A percentile compares a stretch with the other conserved stretches of the same genome.
These are phyloP conservation scores for Diaporthe citri DNA, from an alignment of 2,329 filamentous ascomycete species.

Conservation along the genomic window DNA sequence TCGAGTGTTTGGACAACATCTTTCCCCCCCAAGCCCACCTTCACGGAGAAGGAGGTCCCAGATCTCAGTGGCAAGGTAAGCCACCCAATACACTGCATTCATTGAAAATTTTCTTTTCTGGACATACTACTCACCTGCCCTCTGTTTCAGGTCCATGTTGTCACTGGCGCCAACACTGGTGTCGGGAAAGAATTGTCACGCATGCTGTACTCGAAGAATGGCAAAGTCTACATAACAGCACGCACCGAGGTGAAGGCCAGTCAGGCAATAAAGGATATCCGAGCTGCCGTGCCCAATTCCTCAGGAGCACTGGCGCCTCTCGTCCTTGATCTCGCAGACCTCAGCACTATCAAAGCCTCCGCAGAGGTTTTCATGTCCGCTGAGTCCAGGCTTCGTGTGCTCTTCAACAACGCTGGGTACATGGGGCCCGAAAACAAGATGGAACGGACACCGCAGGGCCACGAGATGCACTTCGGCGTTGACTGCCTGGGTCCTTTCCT, in stretches of 20 bases:
- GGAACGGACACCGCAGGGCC: constrained; percentile 43
- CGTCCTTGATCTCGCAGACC: constrained; percentile 47
- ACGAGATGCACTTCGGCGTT: constrained; percentile 37
- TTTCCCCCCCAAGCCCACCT: too few species aligned
- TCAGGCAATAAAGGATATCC: constrained; percentile 56
- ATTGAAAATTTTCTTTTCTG: too few species aligned
- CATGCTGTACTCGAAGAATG: constrained; percentile 63
- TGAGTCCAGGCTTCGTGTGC: constrained; percentile 52
- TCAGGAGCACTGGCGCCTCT: constrained; percentile 50
- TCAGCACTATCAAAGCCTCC: constrained; percentile 43
- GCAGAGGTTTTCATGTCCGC: constrained; percentile 41
- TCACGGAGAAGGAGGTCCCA: too few species aligned
- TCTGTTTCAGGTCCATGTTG: too few species aligned
- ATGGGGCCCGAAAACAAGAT: constrained; percentile 47
- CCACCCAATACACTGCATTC: too few species aligned
- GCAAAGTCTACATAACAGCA: constrained; percentile 63
- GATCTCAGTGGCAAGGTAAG: too few species aligned
- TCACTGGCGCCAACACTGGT: too few species aligned
- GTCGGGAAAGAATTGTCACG: constrained; percentile 41
- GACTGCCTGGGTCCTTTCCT: constrained; percentile 33
- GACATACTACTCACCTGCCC: too few species aligned
- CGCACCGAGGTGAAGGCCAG: constrained; percentile 53
- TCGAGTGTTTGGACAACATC: too few species aligned
- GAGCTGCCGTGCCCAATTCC: constrained; percentile 40
- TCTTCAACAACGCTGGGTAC: constrained; percentile 57